Conservation (phyloP, 75 land plant genomes). For the Cupressus sempervirens region DNA sequence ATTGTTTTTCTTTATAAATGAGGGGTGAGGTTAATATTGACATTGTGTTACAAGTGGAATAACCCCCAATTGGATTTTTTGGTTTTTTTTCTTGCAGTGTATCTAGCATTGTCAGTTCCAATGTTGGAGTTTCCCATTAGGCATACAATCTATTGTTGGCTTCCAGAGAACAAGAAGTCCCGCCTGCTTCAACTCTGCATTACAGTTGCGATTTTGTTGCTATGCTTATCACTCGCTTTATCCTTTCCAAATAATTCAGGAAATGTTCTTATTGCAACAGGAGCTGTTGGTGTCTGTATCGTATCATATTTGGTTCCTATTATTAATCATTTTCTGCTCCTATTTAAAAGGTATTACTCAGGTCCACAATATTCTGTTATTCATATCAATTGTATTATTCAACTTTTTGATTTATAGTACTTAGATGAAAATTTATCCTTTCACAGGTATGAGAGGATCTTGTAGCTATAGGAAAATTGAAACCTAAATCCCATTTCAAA, state of each 20-base stretch:
- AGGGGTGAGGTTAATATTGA: not conserved
- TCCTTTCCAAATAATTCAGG: constrained; percentile 31
- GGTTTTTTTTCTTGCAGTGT: constrained; percentile 21
- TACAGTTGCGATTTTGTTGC: constrained; percentile 13
- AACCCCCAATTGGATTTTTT: not conserved
- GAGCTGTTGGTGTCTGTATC: constrained; percentile 38
- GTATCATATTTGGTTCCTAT: constrained; percentile 35
- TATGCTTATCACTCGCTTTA: constrained; percentile 18
- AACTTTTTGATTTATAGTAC: not conserved
- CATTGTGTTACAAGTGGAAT: not conserved
- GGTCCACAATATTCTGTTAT: not conserved
- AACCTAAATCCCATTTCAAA: not conserved
- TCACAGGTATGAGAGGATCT: not conserved
- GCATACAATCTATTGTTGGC: constrained; percentile 31
- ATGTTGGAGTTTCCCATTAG: constrained; percentile 33
- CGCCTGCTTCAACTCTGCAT: constrained; percentile 14
- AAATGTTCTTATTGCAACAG: constrained; percentile 27
- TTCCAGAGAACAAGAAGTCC: constrained; percentile 16
- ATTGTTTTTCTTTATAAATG: no score
- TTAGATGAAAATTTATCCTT: not conserved
- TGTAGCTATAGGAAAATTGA: not conserved
- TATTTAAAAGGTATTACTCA: constrained; percentile 17
- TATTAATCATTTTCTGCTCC: constrained; percentile 24
- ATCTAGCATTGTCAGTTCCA: constrained; percentile 28
- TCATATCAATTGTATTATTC: not conserved